A percentile compares a stretch with the other conserved stretches of the same genome.
Evolutionary conservation across 2,329 filamentous ascomycete species (phyloP).

Genomic region (Coleophoma crateriformis): DNA sequence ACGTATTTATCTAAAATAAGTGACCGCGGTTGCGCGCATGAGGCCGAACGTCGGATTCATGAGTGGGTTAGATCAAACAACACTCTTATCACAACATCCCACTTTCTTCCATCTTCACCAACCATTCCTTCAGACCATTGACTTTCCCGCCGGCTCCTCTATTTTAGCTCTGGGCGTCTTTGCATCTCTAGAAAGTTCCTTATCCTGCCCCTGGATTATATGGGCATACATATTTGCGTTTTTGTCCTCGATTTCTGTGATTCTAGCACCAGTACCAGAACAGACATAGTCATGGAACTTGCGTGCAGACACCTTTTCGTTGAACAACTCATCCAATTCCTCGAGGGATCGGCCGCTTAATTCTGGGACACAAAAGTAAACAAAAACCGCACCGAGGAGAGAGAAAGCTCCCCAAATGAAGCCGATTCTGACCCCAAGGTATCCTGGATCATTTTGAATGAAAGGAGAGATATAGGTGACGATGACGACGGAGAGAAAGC

Average conservation of each 20-base stretch:
- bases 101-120: too few relatives aligned
- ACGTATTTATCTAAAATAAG: too few relatives aligned
- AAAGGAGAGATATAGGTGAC: constrained; percentile 29
- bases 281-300: constrained; percentile 2
- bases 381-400: constrained; percentile 25
- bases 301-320: constrained; percentile 2
- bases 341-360: constrained; percentile 9
- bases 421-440: constrained; percentile 31
- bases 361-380: constrained; percentile 32
- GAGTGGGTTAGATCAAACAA: too few relatives aligned
- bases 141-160: too few relatives aligned
- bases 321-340: constrained; percentile 7
- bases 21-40: too few relatives aligned
- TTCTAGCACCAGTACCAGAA: neutral
- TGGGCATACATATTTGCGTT: neutral
- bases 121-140: too few relatives aligned
- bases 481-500: constrained; percentile 15
- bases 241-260: neutral
- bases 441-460: constrained; percentile 22
- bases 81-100: too few relatives aligned
- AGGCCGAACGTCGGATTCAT: too few relatives aligned
- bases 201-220: too few relatives aligned
- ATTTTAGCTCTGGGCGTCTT: too few relatives aligned
- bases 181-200: too few relatives aligned
- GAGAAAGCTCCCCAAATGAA: constrained; percentile 31